Evolutionary conservation across 2,329 filamentous ascomycete species (phyloP).

Genomic region (Nigrospora sphaerica): DNA sequence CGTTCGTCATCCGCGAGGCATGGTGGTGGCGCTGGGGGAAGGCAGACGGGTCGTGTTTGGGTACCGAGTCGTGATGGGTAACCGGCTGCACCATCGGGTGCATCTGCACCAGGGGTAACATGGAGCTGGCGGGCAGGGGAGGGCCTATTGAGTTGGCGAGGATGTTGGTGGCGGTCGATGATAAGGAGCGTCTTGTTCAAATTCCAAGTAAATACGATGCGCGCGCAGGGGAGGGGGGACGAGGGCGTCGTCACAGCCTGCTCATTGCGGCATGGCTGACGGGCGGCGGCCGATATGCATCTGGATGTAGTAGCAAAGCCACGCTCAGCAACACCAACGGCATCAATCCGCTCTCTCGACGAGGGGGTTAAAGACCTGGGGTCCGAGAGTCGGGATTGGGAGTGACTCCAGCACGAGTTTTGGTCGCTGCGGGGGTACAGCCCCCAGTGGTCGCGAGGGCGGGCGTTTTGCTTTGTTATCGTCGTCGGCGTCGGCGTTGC

Average conservation of each 20-base stretch:
- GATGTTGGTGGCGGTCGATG: not conserved
- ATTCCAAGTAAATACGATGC: constrained; percentile 16
- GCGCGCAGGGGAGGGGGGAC: constrained; percentile 1
- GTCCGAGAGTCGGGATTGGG: too few species aligned
- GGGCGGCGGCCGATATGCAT: constrained; percentile 28
- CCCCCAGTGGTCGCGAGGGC: too few species aligned
- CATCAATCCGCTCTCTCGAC: not conserved
- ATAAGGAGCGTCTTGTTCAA: constrained; percentile 16
- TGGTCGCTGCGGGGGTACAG: too few species aligned
- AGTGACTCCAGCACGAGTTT: too few species aligned
- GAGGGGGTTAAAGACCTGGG: too few species aligned
- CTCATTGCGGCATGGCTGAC: constrained; percentile 34
- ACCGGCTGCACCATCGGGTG: constrained; percentile 42
- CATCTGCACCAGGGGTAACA: constrained; percentile 46
- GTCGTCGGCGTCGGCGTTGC: too few species aligned
- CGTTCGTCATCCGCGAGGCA: constrained; percentile 6
- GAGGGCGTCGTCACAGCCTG: constrained; percentile 32
- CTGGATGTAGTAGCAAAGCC: constrained; percentile 15
- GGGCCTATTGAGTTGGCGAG: not conserved
- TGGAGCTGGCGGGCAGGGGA: constrained; percentile 13
- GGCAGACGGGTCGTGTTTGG: constrained; percentile 13
- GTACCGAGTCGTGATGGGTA: constrained; percentile 27
- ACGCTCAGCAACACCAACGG: not conserved
- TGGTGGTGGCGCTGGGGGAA: constrained; percentile 16
- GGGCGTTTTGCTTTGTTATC: too few species aligned